Percentiles rank a stretch among this genome's conserved stretches.
These are phyloP conservation scores for Ophiostoma ulmi DNA, from an alignment of 2,329 filamentous ascomycete species.

Conservation along the genomic window DNA sequence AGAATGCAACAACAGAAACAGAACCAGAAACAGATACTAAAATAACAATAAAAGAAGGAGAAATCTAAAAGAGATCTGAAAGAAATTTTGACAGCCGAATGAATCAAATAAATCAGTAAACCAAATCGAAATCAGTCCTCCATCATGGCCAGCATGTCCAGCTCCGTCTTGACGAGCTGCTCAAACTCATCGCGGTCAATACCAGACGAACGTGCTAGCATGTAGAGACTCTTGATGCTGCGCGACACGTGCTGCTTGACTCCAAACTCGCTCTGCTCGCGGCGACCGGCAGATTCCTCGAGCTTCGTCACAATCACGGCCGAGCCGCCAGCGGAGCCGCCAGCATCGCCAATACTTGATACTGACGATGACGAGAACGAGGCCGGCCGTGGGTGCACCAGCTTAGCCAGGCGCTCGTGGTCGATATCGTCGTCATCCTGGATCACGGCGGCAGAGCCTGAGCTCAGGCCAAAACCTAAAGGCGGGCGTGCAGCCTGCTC, in stretches of 20 bases:
- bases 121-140: constrained; percentile 44
- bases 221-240: constrained; percentile 70
- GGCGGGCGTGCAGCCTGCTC: constrained; percentile 25
- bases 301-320: constrained; percentile 57
- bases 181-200: constrained; percentile 74
- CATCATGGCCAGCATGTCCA: constrained; percentile 64
- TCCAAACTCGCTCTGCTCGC: constrained; percentile 62
- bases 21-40: too few species aligned
- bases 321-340: constrained; percentile 45
- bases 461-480: not conserved
- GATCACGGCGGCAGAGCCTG: not conserved
- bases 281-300: constrained; percentile 51
- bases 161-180: constrained; percentile 62
- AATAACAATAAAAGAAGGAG: not conserved
- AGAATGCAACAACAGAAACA: constrained; percentile 1
- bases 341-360: constrained; percentile 44
- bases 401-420: constrained; percentile 35
- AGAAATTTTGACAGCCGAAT: too few species aligned
- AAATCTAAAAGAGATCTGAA: not conserved
- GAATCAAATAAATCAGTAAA: not conserved
- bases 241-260: constrained; percentile 75
- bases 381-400: constrained; percentile 54
- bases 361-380: constrained; percentile 47
- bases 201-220: constrained; percentile 63
- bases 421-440: constrained; percentile 37